Percentiles rank a stretch among this genome's conserved stretches.
Conservation (phyloP, 2,329 filamentous ascomycete genomes). For the Sporothrix curviconia region DNA sequence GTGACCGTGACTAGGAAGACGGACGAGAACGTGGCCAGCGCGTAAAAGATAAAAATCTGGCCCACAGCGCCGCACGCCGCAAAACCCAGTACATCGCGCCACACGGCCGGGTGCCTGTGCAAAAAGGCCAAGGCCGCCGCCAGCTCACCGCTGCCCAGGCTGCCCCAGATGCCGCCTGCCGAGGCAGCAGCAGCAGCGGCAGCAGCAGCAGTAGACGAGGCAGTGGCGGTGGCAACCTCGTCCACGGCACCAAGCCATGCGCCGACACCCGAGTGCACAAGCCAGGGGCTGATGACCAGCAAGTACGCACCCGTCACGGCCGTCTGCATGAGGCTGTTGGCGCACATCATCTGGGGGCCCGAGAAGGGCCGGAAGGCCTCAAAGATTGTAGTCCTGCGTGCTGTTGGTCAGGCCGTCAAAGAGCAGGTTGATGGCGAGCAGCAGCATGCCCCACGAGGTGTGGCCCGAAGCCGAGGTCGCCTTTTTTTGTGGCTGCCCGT, state of each 20-base stretch:
- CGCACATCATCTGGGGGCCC: conserved; percentile 99
- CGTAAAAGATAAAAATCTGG: conserved; percentile 97
- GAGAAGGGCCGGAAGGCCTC: conserved; percentile 69
- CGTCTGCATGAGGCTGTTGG: conserved; percentile 85
- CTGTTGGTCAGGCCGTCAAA: conserved; percentile 96
- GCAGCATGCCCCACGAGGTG: conserved; percentile 69
- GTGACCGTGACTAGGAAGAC: conserved; percentile 92
- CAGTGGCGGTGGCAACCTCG: conserved; percentile 47
- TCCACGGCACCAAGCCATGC: conserved; percentile 64
- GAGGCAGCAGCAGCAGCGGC: neutral
- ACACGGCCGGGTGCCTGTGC: conserved; percentile 69
- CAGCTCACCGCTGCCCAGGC: conserved; percentile 64
- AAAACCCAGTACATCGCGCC: conserved; percentile 84
- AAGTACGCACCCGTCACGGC: conserved; percentile 71
- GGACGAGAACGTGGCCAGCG: conserved; percentile 83
- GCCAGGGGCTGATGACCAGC: conserved; percentile 65
- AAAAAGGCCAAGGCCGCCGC: conserved; percentile 75
- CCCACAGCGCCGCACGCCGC: conserved; percentile 84
- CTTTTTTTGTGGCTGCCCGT: conserved; percentile 50
- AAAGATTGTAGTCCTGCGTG: conserved; percentile 94
- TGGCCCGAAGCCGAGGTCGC: conserved; percentile 39
- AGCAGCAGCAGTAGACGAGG: neutral
- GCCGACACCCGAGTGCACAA: conserved; percentile 61
- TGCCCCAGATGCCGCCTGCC: conserved; percentile 26
- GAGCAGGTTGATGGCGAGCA: conserved; percentile 82